Conservation (phyloP, 2,329 filamentous ascomycete species). For the Esteya vermicola region DNA sequence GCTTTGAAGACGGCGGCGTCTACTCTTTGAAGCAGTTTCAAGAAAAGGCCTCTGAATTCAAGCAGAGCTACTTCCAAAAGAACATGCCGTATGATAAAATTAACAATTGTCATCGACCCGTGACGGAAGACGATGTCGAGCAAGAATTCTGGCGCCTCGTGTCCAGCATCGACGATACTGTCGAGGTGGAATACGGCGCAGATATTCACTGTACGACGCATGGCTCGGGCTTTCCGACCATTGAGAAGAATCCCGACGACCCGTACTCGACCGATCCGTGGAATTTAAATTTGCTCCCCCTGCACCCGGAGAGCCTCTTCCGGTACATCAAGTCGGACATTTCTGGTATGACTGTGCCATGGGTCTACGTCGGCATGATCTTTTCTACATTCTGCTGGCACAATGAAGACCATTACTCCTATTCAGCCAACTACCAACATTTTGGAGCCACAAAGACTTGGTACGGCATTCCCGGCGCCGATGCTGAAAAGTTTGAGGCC, state of each 20-base stretch:
- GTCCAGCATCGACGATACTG: constrained; percentile 83
- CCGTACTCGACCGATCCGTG: constrained; percentile 81
- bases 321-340: constrained; percentile 97
- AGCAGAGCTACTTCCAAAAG: constrained; percentile 80
- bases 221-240: constrained; percentile 89
- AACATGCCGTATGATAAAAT: constrained; percentile 82
- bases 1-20: constrained; percentile 89
- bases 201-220: constrained; percentile 98
- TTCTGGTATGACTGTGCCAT: constrained; percentile 97
- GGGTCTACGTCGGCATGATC: constrained; percentile 98
- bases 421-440: constrained; percentile 96
- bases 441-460: constrained; percentile 97
- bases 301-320: constrained; percentile 85
- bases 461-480: constrained; percentile 93
- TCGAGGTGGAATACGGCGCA: constrained; percentile 95
- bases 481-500: constrained; percentile 86
- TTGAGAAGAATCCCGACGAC: constrained; percentile 79
- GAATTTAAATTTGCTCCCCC: constrained; percentile 88
- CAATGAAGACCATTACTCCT: constrained; percentile 95
- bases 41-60: constrained; percentile 89
- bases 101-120: constrained; percentile 63
- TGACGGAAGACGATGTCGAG: constrained; percentile 92
- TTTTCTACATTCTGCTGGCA: constrained; percentile 99
- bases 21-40: constrained; percentile 96
- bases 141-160: constrained; percentile 94